phyloP scores from a whole-genome alignment of 805 yeast species.

The Pichia cephalocereana region DNA sequence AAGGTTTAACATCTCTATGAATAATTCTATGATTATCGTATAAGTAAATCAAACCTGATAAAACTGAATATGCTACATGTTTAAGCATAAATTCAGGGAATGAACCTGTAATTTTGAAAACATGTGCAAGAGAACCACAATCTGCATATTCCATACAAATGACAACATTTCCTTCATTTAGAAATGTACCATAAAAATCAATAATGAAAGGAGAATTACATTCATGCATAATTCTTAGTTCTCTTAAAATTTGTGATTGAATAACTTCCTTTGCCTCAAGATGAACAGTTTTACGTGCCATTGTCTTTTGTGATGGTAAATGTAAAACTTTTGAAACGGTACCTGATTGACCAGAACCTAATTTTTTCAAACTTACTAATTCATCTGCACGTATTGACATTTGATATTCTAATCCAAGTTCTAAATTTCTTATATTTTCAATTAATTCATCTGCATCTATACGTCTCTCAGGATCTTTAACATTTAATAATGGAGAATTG shows the following conservation, averaged over 20 bases:
- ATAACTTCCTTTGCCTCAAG: slow-evolving; percentile 74
- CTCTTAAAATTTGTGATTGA: slow-evolving; percentile 79
- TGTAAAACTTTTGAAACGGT: slow-evolving; percentile 83
- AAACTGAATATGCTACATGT: slow-evolving; percentile 65
- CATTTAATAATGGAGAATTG: not conserved
- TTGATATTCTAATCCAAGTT: slow-evolving; percentile 46
- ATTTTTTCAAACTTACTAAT: slow-evolving; percentile 59
- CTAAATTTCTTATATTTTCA: slow-evolving; percentile 38
- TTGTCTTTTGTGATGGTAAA: slow-evolving; percentile 74
- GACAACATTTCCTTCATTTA: slow-evolving; percentile 65
- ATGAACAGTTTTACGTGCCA: slow-evolving; percentile 86
- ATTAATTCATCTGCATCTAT: slow-evolving; percentile 29
- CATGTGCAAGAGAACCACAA: slow-evolving; percentile 84
- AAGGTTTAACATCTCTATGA: slow-evolving; percentile 94
- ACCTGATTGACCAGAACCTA: slow-evolving; percentile 95
- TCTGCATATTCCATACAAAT: slow-evolving; percentile 96
- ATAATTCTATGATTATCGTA: slow-evolving; percentile 81
- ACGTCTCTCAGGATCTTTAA: slow-evolving; percentile 23
- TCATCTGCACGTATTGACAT: slow-evolving; percentile 53
- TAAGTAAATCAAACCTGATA: slow-evolving; percentile 72
- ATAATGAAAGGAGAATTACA: slow-evolving; percentile 79
- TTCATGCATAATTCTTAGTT: slow-evolving; percentile 82
- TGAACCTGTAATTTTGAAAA: slow-evolving; percentile 51
- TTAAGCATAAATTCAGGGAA: slow-evolving; percentile 62
- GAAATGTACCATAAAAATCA: slow-evolving; percentile 85